A percentile compares a stretch with the other conserved stretches of the same genome.
Evolutionary conservation across 1,284 basidiomycete genomes (phyloP).

Genomic region (Schizopora paradoxa): DNA sequence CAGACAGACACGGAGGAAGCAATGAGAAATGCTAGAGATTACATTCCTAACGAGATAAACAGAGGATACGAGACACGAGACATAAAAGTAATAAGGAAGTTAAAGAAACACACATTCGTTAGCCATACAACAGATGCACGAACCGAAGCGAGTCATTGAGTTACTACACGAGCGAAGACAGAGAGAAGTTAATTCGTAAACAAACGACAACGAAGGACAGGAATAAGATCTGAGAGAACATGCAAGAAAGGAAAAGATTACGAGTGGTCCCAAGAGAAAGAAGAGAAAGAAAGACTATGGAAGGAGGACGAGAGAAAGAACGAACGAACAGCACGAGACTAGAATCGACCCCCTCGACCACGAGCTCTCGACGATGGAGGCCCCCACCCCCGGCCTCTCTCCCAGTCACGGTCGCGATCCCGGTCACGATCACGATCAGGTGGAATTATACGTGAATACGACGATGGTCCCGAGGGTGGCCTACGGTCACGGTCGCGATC

Average conservation of each 20-base stretch:
- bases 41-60: too few relatives aligned
- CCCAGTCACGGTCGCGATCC: conserved; percentile 36
- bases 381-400: conserved; percentile 26
- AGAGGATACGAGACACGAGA: too few relatives aligned
- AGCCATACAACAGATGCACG: too few relatives aligned
- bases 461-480: background rate
- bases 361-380: conserved; percentile 14
- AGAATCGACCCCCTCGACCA: background rate
- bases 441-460: background rate
- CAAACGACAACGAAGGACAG: background rate
- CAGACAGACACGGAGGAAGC: too few relatives aligned
- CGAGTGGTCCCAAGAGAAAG: background rate
- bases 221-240: background rate
- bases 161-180: too few relatives aligned
- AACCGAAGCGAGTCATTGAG: too few relatives aligned
- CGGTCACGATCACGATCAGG: conserved; percentile 31
- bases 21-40: too few relatives aligned
- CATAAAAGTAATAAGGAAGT: too few relatives aligned
- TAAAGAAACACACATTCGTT: too few relatives aligned
- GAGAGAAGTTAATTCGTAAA: too few relatives aligned
- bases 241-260: too few relatives aligned
- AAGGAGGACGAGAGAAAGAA: background rate
- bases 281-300: background rate
- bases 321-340: conserved; percentile 3
- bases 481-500: background rate